phyloP scores from a whole-genome alignment of 2,329 filamentous ascomycete species.

The Colletotrichum salicis region DNA sequence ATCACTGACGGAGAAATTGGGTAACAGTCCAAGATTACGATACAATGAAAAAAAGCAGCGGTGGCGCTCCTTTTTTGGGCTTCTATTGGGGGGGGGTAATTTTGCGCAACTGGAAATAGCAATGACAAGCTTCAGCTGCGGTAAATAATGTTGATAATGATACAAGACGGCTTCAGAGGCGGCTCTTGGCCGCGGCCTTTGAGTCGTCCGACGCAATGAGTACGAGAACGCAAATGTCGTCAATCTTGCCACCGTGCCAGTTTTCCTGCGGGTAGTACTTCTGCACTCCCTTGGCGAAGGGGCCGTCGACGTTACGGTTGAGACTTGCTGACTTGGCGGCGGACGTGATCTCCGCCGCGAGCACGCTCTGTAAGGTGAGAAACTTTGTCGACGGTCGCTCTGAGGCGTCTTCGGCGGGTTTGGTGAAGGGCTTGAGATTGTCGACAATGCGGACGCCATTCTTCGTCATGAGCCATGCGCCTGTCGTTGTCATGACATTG shows the following conservation, averaged over 20 bases:
- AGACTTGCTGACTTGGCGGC: conserved; percentile 88
- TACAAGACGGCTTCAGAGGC: conserved; percentile 40
- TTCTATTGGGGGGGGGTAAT: not conserved
- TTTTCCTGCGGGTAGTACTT: conserved; percentile 86
- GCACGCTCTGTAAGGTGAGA: conserved; percentile 75
- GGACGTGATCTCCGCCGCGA: conserved; percentile 82
- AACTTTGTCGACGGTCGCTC: conserved; percentile 36
- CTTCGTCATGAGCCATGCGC: conserved; percentile 76
- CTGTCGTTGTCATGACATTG: conserved; percentile 75
- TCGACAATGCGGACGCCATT: conserved; percentile 70
- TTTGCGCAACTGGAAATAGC: not conserved
- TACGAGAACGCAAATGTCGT: conserved; percentile 92
- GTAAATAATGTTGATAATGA: not conserved
- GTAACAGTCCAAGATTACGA: not conserved
- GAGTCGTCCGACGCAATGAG: conserved; percentile 77
- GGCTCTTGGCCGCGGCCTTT: conserved; percentile 41
- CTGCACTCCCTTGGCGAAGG: conserved; percentile 94
- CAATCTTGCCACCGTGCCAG: conserved; percentile 92
- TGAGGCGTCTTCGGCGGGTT: conserved; percentile 48
- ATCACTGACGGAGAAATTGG: not conserved
- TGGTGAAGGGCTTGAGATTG: conserved; percentile 65
- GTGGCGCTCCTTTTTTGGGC: not conserved
- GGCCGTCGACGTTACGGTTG: conserved; percentile 84
- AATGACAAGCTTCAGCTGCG: not conserved
- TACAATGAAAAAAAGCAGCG: not conserved